Evolutionary conservation across 164 flowering plant species (phyloP).

Genomic region (Piper longum): DNA sequence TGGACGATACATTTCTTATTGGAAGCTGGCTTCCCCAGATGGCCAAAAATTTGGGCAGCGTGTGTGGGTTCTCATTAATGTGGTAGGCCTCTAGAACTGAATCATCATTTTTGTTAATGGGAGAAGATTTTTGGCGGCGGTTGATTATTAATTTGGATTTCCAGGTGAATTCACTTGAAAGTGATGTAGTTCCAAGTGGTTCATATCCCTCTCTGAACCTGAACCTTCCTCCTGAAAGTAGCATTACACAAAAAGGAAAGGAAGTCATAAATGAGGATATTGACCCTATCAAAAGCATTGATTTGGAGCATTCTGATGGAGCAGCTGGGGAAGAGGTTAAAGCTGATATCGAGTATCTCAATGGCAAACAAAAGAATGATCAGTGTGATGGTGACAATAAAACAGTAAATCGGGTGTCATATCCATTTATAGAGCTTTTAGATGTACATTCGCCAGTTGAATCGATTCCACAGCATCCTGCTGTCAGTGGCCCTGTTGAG

Average conservation of each 20-base stretch:
- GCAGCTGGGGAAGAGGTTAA: conserved; percentile 10
- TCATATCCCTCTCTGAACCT: conserved; percentile 27
- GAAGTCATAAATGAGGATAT: background rate
- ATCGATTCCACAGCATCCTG: conserved; percentile 2
- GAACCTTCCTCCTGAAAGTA: conserved; percentile 44
- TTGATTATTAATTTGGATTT: background rate
- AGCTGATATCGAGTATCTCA: conserved; percentile 10
- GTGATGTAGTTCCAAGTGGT: conserved; percentile 9
- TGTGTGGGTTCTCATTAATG: conserved; percentile 88
- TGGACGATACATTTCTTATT: conserved; percentile 77
- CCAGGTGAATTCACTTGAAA: conserved; percentile 50
- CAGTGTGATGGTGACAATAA: conserved; percentile 20
- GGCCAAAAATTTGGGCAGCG: conserved; percentile 76
- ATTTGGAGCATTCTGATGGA: background rate
- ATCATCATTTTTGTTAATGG: background rate
- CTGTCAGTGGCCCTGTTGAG: background rate
- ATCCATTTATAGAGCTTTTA: conserved; percentile 28
- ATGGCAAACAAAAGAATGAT: conserved; percentile 19
- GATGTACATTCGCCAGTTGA: conserved; percentile 6
- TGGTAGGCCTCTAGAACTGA: conserved; percentile 4
- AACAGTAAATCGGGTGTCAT: conserved; percentile 16
- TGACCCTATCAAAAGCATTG: background rate
- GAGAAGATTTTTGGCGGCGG: background rate
- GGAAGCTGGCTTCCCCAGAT: conserved; percentile 67
- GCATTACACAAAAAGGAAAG: background rate